Conservation (phyloP, 2,329 filamentous ascomycete genomes). For the Blastomyces silverae region DNA sequence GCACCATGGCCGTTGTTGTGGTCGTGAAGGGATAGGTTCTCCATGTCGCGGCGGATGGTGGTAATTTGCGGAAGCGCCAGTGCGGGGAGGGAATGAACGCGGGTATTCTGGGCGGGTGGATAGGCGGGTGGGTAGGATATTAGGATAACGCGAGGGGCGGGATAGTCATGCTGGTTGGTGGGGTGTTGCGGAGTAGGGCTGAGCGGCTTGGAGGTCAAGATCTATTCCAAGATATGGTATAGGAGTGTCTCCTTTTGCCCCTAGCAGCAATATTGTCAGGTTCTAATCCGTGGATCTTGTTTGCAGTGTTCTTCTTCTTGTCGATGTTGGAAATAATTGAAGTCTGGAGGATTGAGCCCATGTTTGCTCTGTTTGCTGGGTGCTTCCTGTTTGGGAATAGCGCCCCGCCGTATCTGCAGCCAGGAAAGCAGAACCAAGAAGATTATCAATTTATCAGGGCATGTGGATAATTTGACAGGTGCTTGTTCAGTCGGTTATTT, state of each 20-base stretch:
- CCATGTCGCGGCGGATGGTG: constrained; percentile 27
- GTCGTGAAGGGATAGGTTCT: constrained; percentile 35
- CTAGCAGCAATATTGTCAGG: not conserved
- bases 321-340: not conserved
- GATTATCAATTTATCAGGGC: no score
- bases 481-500: no score
- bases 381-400: constrained; percentile 2
- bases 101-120: not conserved
- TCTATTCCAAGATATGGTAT: not conserved
- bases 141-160: not conserved
- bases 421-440: no score
- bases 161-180: constrained; percentile 11
- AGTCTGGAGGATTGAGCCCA: not conserved
- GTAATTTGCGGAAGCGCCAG: constrained; percentile 14
- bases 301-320: not conserved
- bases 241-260: not conserved
- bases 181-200: not conserved
- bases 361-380: constrained; percentile 22
- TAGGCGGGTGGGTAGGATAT: constrained; percentile 5
- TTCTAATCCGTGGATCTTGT: not conserved
- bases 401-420: not conserved
- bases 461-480: no score
- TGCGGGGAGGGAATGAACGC: constrained; percentile 15
- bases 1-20: constrained; percentile 20
- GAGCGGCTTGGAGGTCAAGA: not conserved